Evolutionary conservation across 1,284 basidiomycete species (phyloP).

Genomic region (Microbotryum lychnidis-dioicae): DNA sequence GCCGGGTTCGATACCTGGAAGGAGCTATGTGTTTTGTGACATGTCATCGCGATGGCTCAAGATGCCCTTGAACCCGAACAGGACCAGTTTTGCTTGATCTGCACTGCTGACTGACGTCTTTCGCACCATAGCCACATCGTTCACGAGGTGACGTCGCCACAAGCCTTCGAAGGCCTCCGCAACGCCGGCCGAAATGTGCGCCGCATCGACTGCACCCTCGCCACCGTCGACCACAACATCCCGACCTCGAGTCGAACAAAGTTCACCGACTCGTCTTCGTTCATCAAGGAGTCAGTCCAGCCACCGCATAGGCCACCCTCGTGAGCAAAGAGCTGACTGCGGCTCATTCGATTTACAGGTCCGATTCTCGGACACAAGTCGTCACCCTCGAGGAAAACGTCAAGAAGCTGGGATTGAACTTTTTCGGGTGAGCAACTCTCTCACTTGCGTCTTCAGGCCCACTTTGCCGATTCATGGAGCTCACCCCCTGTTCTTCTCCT

Average conservation of each 20-base stretch:
- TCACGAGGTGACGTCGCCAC: slow-evolving; percentile 92
- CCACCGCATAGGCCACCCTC: background rate
- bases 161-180: slow-evolving; percentile 88
- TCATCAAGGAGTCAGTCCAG: slow-evolving; percentile 57
- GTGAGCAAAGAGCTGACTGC: background rate
- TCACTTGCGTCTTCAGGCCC: background rate
- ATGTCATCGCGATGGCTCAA: background rate
- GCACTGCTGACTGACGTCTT: background rate
- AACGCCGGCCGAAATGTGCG: slow-evolving; percentile 74
- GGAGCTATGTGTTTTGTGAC: slow-evolving; percentile 23
- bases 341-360: slow-evolving; percentile 34
- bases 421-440: slow-evolving; percentile 56
- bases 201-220: slow-evolving; percentile 85
- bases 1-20: too few species aligned
- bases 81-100: too few species aligned
- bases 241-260: slow-evolving; percentile 81
- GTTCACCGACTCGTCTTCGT: slow-evolving; percentile 64
- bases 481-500: slow-evolving; percentile 1
- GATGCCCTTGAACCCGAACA: background rate
- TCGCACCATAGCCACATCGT: slow-evolving; percentile 63
- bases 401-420: slow-evolving; percentile 87
- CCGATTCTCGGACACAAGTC: slow-evolving; percentile 87
- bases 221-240: slow-evolving; percentile 91
- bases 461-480: background rate
- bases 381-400: slow-evolving; percentile 87